A percentile compares a stretch with the other conserved stretches of the same genome.
phyloP scores from a whole-genome alignment of 768 basidiomycete species.

The Pleurotus tuoliensis region DNA sequence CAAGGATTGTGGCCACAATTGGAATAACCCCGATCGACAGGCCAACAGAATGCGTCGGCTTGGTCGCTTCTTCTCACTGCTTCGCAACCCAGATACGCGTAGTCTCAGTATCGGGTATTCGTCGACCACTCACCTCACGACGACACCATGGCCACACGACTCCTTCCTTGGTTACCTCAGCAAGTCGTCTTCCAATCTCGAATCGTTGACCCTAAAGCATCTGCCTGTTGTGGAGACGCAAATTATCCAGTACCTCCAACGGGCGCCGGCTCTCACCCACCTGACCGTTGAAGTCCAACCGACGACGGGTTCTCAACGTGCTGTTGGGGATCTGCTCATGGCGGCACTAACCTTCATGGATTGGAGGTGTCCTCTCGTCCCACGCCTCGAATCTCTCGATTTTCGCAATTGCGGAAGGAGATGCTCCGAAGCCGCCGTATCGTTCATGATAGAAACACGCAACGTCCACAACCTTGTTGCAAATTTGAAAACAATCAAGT shows the following conservation, averaged over 20 bases:
- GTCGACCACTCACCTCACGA: not conserved
- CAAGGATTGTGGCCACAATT: not conserved
- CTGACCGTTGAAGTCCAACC: slow-evolving; percentile 1
- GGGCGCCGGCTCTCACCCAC: not conserved
- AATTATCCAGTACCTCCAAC: slow-evolving; percentile 3
- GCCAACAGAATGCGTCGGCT: not conserved
- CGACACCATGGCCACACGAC: slow-evolving; percentile 2
- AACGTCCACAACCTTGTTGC: not conserved
- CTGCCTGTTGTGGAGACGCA: slow-evolving; percentile 5
- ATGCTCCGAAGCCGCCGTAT: slow-evolving; percentile 2
- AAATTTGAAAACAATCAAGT: slow-evolving; percentile 1
- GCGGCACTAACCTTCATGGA: slow-evolving; percentile 3
- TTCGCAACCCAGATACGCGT: not conserved
- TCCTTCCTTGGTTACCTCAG: not conserved
- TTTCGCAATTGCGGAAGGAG: slow-evolving; percentile 7
- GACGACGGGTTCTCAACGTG: not conserved
- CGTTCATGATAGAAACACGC: slow-evolving; percentile 2
- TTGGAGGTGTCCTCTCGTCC: not conserved
- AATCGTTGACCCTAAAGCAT: not conserved
- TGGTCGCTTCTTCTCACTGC: slow-evolving; percentile 1
- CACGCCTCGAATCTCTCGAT: slow-evolving; percentile 3
- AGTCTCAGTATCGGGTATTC: not conserved
- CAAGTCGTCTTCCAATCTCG: not conserved
- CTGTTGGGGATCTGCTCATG: slow-evolving; percentile 4
- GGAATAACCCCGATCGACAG: not conserved